Base-by-base conservation (phyloP, 1,284 basidiomycete genomes). In the Sporisorium sorghi region DNA sequence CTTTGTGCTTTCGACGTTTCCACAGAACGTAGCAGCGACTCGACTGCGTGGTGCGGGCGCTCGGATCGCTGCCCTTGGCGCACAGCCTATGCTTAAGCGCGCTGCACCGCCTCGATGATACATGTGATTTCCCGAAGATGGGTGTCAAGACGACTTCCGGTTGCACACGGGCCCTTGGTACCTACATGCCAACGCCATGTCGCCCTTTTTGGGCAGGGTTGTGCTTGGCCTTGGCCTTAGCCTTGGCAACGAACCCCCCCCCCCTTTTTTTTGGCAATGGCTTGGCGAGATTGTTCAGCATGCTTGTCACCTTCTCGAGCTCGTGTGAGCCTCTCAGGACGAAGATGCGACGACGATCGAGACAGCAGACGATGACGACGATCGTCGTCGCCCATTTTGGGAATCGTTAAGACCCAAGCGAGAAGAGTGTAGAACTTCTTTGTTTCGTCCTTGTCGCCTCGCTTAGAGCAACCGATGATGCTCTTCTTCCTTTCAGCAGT, bases 1-100 rank as follows among this genome's bases (percentile, higher is more conserved):
- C 44, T 47, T 47, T n/a, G 44, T 47, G 43, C 21, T 17, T 14
- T 2, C 4, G 28, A 21, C 46, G 17, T 2, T 23, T 23, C 7
- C 19, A 23, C 4, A 10, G 40, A 12, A 4, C 15, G 26, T 17
- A 1, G 23, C 7, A 5, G 28, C n/a, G 15, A 49, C n/a, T 23
- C 48, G 39, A 23, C 23, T 32, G 50, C 35, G n/a, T 15, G 43
- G 19, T 46, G 19, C 28, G 40, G 21, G 11, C 32, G 62, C 56
- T 58, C 62, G 39, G 51, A 17, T 50, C 56, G 23, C 51, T 58
- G 56, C 51, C 56, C 62, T 65, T 58, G 62, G 62, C 61, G 55
- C 50, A 40, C 8, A 33, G 15, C n/a, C n/a, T 35, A 37, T 14
- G 49, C 21, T 26, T 40, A 15, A n/a, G 26, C 35, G n/a, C 14